phyloP scores from a whole-genome alignment of 2,329 filamentous ascomycete genomes.

The Aspergillus carbonarius region DNA sequence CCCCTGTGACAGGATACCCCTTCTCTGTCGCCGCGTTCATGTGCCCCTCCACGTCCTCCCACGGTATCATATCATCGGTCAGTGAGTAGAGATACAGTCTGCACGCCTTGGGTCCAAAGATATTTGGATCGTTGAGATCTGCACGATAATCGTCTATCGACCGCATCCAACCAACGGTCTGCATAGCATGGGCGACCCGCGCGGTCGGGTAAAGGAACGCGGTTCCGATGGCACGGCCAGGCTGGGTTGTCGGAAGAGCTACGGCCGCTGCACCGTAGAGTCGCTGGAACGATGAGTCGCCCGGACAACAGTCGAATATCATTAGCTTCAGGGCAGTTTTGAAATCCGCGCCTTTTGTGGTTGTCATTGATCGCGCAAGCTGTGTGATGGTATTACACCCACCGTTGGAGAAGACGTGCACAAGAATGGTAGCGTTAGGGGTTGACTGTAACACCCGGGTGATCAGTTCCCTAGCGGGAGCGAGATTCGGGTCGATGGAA shows the following conservation, averaged over 20 bases:
- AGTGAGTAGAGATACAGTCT: constrained; percentile 21
- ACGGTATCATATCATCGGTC: constrained; percentile 20
- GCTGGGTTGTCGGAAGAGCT: constrained; percentile 10
- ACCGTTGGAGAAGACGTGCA: constrained; percentile 19
- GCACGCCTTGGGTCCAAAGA: constrained; percentile 14
- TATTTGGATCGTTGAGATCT: constrained; percentile 17
- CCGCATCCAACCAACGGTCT: constrained; percentile 12
- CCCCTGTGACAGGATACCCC: constrained; percentile 14
- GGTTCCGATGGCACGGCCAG: constrained; percentile 12
- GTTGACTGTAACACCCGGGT: background rate
- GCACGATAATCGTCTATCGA: constrained; percentile 15
- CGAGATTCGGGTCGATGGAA: constrained; percentile 2
- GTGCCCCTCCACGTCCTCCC: constrained; percentile 21
- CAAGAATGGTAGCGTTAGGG: background rate
- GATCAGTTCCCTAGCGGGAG: constrained; percentile 8
- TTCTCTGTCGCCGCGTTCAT: constrained; percentile 12
- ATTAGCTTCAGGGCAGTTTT: background rate
- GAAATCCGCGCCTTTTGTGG: background rate
- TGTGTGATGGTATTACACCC: constrained; percentile 12
- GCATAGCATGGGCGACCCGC: constrained; percentile 13
- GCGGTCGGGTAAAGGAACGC: constrained; percentile 19
- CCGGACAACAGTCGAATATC: constrained; percentile 17
- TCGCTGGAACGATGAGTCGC: constrained; percentile 10
- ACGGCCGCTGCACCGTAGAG: constrained; percentile 9
- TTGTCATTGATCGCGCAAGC: constrained; percentile 4